Base-by-base conservation (phyloP, 2,329 filamentous ascomycete genomes). In the Coleophoma eucalyptorum region DNA sequence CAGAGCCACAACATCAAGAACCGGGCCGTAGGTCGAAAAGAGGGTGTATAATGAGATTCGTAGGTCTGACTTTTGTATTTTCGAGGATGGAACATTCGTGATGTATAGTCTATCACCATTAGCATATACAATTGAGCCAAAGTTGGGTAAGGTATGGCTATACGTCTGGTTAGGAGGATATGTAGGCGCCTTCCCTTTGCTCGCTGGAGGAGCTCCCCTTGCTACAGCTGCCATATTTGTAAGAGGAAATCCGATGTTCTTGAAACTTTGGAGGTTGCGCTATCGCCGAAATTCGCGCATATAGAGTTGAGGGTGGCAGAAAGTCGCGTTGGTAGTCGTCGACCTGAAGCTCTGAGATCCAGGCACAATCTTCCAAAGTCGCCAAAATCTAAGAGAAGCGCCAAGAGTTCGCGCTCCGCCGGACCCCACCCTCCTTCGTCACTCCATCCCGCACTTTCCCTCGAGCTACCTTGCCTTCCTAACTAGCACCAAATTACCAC, bases 11-110 rank as follows among this genome's bases (percentile, higher is more conserved):
- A 99, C 83, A 67, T 99, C 94, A 52, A 99, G 81, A 15, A 99
- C 88, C 1, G 90, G 84, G 38, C 94, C 94, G 67, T 96, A 96
- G 13, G 91, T 96, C 11, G 91, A 90, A 69, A 97, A 97, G 12
- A 97, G 80, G 69, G 91, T 89, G 73, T 99, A 99, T 31, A 99
- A 79, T 5, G 87, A 87, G 43, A 90, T 87, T 63, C 91, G 86
- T 40, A 99, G 73, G 67, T 97, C 92, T 54, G 82, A 77, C 69
- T 97, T 99, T 64, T 88, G 89, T 56, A 97, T 83, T 73, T 96
- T 97, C 55, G 91, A 83, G 19, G 90, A 90, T 1, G 80, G 80
- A 2, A 99, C 80, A 63, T 97, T 96, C 48, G 84, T 88, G 62
- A 96, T 80, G 67, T 97, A 99, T 56, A 99, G 81, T 10, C 90